A percentile compares a stretch with the other conserved stretches of the same genome.
phyloP scores from a whole-genome alignment of 257 asterid genomes.

The Parsonsia alboflavescens region DNA sequence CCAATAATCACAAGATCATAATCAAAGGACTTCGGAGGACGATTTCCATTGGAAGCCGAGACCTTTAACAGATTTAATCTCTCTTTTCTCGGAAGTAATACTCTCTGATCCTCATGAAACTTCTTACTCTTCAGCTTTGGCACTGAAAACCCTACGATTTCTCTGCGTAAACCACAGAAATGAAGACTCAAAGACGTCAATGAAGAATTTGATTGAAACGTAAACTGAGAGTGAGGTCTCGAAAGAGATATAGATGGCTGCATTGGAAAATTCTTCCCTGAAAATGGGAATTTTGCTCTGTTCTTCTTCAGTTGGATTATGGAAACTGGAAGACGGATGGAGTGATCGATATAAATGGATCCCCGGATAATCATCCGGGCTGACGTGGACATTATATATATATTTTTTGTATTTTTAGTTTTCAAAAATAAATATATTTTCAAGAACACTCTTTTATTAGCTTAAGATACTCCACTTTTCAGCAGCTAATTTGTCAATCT shows the following conservation, averaged over 20 bases:
- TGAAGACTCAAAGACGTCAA: background rate
- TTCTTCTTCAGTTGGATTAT: background rate
- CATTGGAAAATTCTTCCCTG: constrained; percentile 21
- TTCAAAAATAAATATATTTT: no score
- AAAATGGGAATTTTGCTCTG: constrained; percentile 1
- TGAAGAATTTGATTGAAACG: background rate
- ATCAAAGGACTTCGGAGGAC: constrained; percentile 53
- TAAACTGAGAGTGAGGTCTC: constrained; percentile 9
- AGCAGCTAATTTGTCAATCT: no score
- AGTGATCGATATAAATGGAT: background rate
- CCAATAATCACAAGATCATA: constrained; percentile 95
- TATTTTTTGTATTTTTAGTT: no score
- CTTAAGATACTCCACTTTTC: no score
- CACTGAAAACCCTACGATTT: background rate
- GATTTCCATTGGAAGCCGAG: constrained; percentile 50
- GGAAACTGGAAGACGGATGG: background rate
- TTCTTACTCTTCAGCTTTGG: background rate
- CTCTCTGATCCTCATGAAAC: background rate
- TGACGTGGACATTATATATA: no score
- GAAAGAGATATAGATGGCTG: constrained; percentile 29
- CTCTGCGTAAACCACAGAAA: constrained; percentile 6
- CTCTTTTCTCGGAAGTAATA: constrained; percentile 5
- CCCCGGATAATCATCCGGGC: constrained; percentile 19
- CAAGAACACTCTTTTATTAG: no score
- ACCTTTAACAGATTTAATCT: constrained; percentile 23